phyloP scores from a whole-genome alignment of 108 stramenopile genomes.

The Mediolabrus comicus region DNA sequence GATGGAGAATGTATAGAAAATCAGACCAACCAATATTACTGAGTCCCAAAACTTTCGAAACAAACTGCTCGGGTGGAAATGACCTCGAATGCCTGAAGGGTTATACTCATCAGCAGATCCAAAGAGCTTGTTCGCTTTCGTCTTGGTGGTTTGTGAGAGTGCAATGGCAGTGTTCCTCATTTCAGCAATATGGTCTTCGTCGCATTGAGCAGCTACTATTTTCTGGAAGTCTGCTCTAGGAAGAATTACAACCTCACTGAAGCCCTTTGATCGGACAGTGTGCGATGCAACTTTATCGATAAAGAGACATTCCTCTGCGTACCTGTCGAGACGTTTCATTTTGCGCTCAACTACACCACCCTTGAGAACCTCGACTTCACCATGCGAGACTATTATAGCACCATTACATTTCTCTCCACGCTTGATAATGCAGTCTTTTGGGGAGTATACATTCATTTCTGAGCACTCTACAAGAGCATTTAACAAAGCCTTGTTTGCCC shows the following conservation, averaged over 20 bases:
- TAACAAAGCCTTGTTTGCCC: constrained; percentile 44
- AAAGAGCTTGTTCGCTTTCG: constrained; percentile 51
- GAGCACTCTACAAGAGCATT: constrained; percentile 47
- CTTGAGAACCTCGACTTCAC: constrained; percentile 40
- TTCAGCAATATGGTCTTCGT: constrained; percentile 25
- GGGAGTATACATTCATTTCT: constrained; percentile 43
- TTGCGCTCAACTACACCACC: constrained; percentile 39
- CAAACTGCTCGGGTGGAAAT: constrained; percentile 28
- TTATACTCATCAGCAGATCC: constrained; percentile 38
- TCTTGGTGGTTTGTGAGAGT: constrained; percentile 12
- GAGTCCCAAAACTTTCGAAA: constrained; percentile 27
- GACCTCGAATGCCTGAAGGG: constrained; percentile 17
- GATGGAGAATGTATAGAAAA: constrained; percentile 36
- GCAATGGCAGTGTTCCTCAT: constrained; percentile 33
- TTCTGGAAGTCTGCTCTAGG: constrained; percentile 37
- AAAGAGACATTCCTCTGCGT: constrained; percentile 44
- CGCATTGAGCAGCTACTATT: constrained; percentile 40
- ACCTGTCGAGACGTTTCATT: constrained; percentile 40
- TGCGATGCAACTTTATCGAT: constrained; percentile 13
- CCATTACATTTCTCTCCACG: constrained; percentile 28
- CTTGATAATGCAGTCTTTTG: constrained; percentile 47
- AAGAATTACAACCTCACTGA: constrained; percentile 40
- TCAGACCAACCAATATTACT: constrained; percentile 12
- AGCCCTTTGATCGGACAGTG: constrained; percentile 34
- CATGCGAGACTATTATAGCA: constrained; percentile 27